Conservation (phyloP, 306 rosid genomes). For the Dalbergia cultrata region DNA sequence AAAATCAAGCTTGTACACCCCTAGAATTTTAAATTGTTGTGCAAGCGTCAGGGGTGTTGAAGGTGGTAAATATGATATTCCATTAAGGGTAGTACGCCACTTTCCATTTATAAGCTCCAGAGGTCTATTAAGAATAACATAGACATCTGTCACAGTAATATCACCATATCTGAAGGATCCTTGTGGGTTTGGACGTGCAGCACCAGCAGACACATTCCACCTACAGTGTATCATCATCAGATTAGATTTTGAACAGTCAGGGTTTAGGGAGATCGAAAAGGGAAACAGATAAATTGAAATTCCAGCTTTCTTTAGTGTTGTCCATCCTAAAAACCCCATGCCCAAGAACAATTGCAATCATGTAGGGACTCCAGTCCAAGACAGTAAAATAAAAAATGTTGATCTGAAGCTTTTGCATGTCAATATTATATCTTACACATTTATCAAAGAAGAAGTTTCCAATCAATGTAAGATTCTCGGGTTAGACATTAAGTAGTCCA, state of each 20-base stretch:
- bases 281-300: not conserved
- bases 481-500: not conserved
- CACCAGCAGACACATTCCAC: constrained; percentile 87
- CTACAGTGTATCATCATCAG: constrained; percentile 52
- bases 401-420: not conserved
- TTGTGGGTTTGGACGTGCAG: constrained; percentile 92
- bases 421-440: constrained; percentile 10
- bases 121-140: constrained; percentile 73
- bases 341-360: constrained; percentile 5
- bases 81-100: constrained; percentile 85
- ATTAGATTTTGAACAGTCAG: constrained; percentile 31
- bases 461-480: constrained; percentile 15
- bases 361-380: constrained; percentile 2
- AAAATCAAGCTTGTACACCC: constrained; percentile 81
- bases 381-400: constrained; percentile 7
- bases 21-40: constrained; percentile 75
- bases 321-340: not conserved
- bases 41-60: constrained; percentile 81
- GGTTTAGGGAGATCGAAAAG: constrained; percentile 8
- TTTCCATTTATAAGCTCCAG: constrained; percentile 79
- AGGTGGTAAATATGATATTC: constrained; percentile 85
- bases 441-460: constrained; percentile 27
- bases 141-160: constrained; percentile 77
- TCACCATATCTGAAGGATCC: constrained; percentile 86
- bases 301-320: constrained; percentile 10